phyloP scores from a whole-genome alignment of 1,139 yeast species.

The Sugiyamaella xylanicola region DNA sequence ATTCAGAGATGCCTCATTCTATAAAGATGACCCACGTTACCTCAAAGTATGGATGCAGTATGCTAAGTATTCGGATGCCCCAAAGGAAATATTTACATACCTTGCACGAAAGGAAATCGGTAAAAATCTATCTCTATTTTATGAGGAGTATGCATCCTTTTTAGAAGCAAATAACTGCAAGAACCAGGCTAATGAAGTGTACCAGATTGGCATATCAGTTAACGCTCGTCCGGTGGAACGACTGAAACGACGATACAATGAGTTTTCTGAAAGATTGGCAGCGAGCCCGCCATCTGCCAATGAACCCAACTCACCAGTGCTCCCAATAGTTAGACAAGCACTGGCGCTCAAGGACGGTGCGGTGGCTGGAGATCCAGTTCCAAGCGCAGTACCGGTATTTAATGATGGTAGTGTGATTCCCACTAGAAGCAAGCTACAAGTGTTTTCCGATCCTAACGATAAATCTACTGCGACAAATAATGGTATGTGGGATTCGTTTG shows the following conservation, averaged over 20 bases:
- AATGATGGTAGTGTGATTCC: slow-evolving; percentile 13
- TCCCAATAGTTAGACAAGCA: slow-evolving; percentile 34
- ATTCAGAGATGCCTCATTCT: slow-evolving; percentile 65
- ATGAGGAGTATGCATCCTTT: slow-evolving; percentile 76
- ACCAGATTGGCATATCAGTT: slow-evolving; percentile 59
- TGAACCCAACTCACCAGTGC: slow-evolving; percentile 43
- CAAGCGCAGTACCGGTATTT: slow-evolving; percentile 2
- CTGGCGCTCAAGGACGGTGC: slow-evolving; percentile 27
- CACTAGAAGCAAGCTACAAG: slow-evolving; percentile 32
- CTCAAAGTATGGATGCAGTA: slow-evolving; percentile 80
- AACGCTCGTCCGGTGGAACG: slow-evolving; percentile 67
- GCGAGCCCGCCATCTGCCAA: slow-evolving; percentile 37
- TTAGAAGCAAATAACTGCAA: slow-evolving; percentile 57
- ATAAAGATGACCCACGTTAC: slow-evolving; percentile 81
- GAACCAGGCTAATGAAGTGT: slow-evolving; percentile 65
- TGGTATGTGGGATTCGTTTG: slow-evolving; percentile 55
- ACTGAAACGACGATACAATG: slow-evolving; percentile 52
- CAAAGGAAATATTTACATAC: slow-evolving; percentile 71
- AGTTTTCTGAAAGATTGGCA: slow-evolving; percentile 49
- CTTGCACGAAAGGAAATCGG: slow-evolving; percentile 79
- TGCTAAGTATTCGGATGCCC: slow-evolving; percentile 67
- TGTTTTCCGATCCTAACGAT: slow-evolving; percentile 39
- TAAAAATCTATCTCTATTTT: slow-evolving; percentile 62
- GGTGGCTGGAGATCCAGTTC: not conserved
- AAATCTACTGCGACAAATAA: slow-evolving; percentile 26